Percentiles rank a stretch among this genome's conserved stretches.
Evolutionary conservation across 169 alveolate genomes (phyloP).

Genomic region (Toxoplasma gondii): DNA sequence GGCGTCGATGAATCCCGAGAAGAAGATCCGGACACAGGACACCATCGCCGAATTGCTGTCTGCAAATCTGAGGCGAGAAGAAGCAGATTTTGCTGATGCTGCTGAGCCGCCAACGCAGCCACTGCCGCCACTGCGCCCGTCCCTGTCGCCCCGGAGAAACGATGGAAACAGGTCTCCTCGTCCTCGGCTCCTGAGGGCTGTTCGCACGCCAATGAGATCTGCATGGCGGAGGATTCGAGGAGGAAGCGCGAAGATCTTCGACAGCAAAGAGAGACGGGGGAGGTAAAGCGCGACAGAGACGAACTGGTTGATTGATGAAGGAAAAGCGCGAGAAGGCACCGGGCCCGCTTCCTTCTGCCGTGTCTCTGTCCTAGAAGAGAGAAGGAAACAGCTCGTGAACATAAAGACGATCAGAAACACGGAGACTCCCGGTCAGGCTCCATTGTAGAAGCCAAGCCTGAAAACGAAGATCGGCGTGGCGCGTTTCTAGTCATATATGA

Average conservation of each 20-base stretch:
- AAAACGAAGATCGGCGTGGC: too few relatives aligned
- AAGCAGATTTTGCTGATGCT: neutral
- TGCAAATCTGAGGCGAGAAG: neutral
- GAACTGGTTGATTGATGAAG: neutral
- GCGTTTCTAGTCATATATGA: neutral
- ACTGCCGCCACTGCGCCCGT: constrained; percentile 14
- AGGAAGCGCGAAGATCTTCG: neutral
- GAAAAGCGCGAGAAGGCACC: too few relatives aligned
- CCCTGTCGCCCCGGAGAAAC: neutral
- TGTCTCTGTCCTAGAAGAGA: neutral
- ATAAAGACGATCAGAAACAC: neutral
- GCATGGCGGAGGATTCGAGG: neutral
- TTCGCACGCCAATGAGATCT: neutral
- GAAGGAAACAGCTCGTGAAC: neutral
- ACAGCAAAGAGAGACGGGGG: neutral
- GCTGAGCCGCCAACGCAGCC: constrained; percentile 20
- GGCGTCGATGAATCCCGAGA: neutral
- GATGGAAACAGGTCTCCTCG: neutral
- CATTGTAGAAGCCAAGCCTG: neutral
- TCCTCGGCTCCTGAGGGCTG: neutral
- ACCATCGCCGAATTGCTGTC: constrained; percentile 7
- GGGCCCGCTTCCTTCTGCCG: too few relatives aligned
- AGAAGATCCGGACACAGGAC: neutral
- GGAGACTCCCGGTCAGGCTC: neutral
- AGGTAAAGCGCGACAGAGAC: neutral